phyloP scores from a whole-genome alignment of 106 monocot genomes.

The Narthecium ossifragum region DNA sequence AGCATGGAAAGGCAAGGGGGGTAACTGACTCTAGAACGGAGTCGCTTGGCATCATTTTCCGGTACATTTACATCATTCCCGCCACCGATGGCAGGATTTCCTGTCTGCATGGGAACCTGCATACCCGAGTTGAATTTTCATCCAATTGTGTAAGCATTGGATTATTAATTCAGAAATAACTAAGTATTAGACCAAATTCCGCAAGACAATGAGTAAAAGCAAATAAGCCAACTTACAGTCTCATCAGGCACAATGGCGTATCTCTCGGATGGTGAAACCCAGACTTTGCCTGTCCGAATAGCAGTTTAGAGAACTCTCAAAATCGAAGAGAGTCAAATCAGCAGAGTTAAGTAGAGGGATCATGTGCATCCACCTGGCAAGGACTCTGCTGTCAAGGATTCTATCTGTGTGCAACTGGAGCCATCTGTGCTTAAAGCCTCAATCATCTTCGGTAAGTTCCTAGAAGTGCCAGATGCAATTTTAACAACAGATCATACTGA shows the following conservation, averaged over 20 bases:
- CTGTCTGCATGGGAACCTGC: slow-evolving; percentile 33
- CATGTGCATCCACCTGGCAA: slow-evolving; percentile 36
- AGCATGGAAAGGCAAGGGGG: not conserved
- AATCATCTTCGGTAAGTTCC: slow-evolving; percentile 48
- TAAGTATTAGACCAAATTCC: no score
- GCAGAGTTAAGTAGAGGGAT: not conserved
- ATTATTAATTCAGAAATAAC: no score
- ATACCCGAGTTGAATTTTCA: not conserved
- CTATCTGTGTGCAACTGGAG: slow-evolving; percentile 52
- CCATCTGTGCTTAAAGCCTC: slow-evolving; percentile 64
- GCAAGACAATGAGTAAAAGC: not conserved
- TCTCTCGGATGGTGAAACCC: slow-evolving; percentile 95
- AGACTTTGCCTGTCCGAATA: slow-evolving; percentile 58
- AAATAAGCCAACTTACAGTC: slow-evolving; percentile 39
- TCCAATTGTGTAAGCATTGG: no score
- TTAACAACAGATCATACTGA: no score
- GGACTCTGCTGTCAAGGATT: slow-evolving; percentile 44
- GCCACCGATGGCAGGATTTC: slow-evolving; percentile 25
- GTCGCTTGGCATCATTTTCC: slow-evolving; percentile 67
- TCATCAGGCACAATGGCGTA: slow-evolving; percentile 96
- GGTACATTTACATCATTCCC: slow-evolving; percentile 66
- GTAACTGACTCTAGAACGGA: not conserved
- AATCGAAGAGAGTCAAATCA: not conserved
- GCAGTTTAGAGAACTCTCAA: slow-evolving; percentile 5
- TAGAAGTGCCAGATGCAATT: slow-evolving; percentile 9